A percentile compares a stretch with the other conserved stretches of the same genome.
Conservation (phyloP, 2,329 filamentous ascomycete genomes). For the Diaporthe nobilis region DNA sequence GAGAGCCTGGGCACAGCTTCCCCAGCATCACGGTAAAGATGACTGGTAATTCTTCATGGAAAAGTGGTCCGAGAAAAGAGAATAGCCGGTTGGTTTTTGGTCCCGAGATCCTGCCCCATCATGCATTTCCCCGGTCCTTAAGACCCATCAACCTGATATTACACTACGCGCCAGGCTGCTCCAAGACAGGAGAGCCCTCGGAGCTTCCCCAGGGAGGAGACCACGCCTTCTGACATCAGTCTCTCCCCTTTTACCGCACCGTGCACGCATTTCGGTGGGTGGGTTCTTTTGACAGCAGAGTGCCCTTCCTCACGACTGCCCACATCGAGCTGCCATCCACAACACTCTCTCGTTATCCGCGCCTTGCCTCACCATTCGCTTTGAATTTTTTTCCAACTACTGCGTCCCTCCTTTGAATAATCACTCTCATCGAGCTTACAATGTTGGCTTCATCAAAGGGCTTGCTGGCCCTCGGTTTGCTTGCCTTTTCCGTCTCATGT, state of each 20-base stretch:
- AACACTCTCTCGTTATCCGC: not conserved
- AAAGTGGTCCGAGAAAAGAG: not conserved
- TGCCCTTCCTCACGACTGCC: not conserved
- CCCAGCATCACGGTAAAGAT: not conserved
- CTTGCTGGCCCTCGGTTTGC: constrained; percentile 17
- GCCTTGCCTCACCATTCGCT: not conserved
- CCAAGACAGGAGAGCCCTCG: constrained; percentile 3
- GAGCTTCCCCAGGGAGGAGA: not conserved
- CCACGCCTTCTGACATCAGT: constrained; percentile 18
- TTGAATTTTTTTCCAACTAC: not conserved
- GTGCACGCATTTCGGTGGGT: not conserved
- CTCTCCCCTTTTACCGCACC: not conserved
- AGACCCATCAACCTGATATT: constrained; percentile 1
- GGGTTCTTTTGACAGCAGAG: not conserved
- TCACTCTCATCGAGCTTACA: not conserved
- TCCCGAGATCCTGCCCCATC: not conserved
- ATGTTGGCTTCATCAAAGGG: not conserved
- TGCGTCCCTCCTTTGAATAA: not conserved
- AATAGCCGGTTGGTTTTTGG: not conserved
- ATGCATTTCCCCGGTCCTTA: constrained; percentile 1
- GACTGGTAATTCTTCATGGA: not conserved
- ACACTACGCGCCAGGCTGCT: not conserved
- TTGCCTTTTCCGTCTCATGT: constrained; percentile 28
- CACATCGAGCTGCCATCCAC: not conserved
- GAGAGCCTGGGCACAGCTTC: not conserved